These are phyloP conservation scores for Calvatia gigantea DNA, from an alignment of 768 basidiomycete genomes.

Conservation along the genomic window DNA sequence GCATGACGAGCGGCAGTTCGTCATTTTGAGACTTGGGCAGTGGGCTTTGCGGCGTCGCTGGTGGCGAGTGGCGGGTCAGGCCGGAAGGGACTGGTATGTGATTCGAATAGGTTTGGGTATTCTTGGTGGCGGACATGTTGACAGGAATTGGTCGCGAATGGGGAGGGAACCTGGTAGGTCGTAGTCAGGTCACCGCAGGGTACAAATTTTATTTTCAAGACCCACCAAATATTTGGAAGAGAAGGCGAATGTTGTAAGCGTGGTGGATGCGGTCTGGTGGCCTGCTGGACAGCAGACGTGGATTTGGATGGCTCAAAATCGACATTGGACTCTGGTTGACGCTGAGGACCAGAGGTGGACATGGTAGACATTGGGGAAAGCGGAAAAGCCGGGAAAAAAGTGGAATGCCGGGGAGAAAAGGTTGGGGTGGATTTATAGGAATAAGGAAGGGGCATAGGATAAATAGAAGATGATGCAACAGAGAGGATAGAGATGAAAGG, in stretches of 20 bases:
- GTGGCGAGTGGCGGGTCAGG: slow-evolving; percentile 13
- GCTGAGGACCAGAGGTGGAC: slow-evolving; percentile 22
- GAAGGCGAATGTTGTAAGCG: slow-evolving; percentile 65
- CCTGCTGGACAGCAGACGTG: slow-evolving; percentile 16
- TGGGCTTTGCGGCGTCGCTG: slow-evolving; percentile 10
- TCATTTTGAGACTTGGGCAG: slow-evolving; percentile 15
- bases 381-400: too few species aligned
- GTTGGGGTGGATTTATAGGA: slow-evolving; percentile 29
- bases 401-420: slow-evolving; percentile 29
- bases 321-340: slow-evolving; percentile 16
- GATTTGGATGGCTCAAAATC: slow-evolving; percentile 3
- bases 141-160: slow-evolving; percentile 40
- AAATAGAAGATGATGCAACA: slow-evolving; percentile 16
- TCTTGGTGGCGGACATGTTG: slow-evolving; percentile 23
- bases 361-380: too few species aligned
- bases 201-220: slow-evolving; percentile 1
- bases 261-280: slow-evolving; percentile 31
- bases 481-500: slow-evolving; percentile 26
- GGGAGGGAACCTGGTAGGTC: slow-evolving; percentile 40
- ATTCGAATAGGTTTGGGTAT: slow-evolving; percentile 22
- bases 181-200: neutral
- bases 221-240: slow-evolving; percentile 66
- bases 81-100: slow-evolving; percentile 32
- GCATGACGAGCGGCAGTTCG: slow-evolving; percentile 22
- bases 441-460: slow-evolving; percentile 20